phyloP scores from a whole-genome alignment of 176 grass and related monocot genomes.

The Carex pumila region DNA sequence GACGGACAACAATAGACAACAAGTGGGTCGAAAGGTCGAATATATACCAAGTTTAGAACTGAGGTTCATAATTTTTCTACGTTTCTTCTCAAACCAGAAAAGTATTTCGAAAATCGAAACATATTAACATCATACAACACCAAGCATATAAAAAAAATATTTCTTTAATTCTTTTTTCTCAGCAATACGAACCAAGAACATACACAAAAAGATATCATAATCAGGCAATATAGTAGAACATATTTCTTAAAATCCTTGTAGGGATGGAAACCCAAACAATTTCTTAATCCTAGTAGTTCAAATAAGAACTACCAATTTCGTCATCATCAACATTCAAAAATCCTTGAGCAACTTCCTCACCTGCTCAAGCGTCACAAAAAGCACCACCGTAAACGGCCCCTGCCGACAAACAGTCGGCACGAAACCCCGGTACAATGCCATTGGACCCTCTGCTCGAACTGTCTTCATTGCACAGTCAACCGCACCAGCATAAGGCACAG shows the following conservation, averaged over 20 bases:
- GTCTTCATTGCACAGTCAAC: constrained; percentile 80
- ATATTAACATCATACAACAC: not conserved
- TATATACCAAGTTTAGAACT: too few relatives aligned
- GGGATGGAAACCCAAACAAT: too few relatives aligned
- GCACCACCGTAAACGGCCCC: constrained; percentile 45
- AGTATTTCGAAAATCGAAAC: not conserved
- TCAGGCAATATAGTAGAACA: not conserved
- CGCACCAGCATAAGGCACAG: constrained; percentile 60
- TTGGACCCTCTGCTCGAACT: constrained; percentile 53
- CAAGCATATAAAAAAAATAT: not conserved
- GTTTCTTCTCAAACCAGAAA: not conserved
- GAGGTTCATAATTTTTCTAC: not conserved
- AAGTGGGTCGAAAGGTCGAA: too few relatives aligned
- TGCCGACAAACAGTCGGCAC: constrained; percentile 42
- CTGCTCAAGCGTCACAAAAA: constrained; percentile 55
- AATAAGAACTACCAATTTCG: not conserved
- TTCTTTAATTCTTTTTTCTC: not conserved
- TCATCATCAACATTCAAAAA: constrained; percentile 23
- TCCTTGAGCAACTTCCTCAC: constrained; percentile 49
- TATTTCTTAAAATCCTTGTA: too few relatives aligned
- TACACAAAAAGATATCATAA: not conserved
- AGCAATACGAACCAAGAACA: not conserved
- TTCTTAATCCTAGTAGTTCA: not conserved
- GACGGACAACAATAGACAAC: too few relatives aligned
- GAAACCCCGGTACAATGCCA: constrained; percentile 74